Base-by-base conservation (phyloP, 257 asterid species). In the Nicotiana tomentosiformis region DNA sequence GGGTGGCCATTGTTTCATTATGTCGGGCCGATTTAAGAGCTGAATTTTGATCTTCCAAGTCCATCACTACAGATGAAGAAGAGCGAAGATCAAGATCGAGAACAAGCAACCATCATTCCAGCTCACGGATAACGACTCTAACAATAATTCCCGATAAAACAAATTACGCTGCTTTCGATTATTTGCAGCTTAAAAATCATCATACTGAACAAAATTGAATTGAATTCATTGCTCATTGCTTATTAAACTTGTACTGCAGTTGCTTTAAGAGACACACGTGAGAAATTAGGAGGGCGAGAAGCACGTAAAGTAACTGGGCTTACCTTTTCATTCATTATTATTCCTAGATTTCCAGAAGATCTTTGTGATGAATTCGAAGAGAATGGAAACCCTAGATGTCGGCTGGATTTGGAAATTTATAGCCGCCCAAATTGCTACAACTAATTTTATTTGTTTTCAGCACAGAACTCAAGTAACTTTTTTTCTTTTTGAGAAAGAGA, bases 41-140 rank as follows among this genome's bases (percentile, higher is more conserved):
- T 43, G 89, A 85, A 81, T 66, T 80, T 76, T 86, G 87, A 79
- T 85, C 86, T 51, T 53, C 91, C 84, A 82, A 90, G 84, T 87
- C 95, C 97, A 91, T 93, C 77, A 80, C 67, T 4, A 58, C 46
- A 39, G 46, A 39, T 7, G 46, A 39, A 39, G 46, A 39, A 39
- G 46, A 39, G 46, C 46, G 10, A 39, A 86, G 91, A 92, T 90
- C 97, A 89, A 92, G 93, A 91, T 91, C 93, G 92, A 92, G 91
- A 90, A 88, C 84, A 81, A 85, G 80, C 82, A 88, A 89, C 89
- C 85, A 66, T 84, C 90, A 89, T 91, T 90, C 94, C 94, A 92
- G 94, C 88, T 85, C 80, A 49, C n/a, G 35, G 11, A n/a, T 0
- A 72, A 43, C 16, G 18, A 74, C 29, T 23, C 16, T 14, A 74